These are phyloP conservation scores for Primulina tabacum DNA, from an alignment of 257 asterid species.

Conservation along the genomic window DNA sequence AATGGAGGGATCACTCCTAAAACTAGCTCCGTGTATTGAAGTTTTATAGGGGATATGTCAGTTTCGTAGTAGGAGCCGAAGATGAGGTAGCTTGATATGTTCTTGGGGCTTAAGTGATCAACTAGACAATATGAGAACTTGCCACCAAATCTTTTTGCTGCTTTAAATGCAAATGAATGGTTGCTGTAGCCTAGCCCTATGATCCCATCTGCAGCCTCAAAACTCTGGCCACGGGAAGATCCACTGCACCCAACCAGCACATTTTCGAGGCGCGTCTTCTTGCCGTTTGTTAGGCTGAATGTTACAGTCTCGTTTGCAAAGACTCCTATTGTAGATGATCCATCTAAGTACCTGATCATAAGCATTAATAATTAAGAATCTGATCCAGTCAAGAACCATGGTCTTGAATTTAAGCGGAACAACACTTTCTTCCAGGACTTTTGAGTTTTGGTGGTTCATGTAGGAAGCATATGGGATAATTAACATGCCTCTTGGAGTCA, in stretches of 20 bases:
- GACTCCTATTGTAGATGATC: conserved; percentile 44
- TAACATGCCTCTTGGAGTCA: background rate
- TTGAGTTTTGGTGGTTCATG: background rate
- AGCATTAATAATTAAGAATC: background rate
- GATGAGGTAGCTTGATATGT: conserved; percentile 43
- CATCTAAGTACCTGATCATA: conserved; percentile 47
- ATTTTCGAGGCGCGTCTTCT: conserved; percentile 28
- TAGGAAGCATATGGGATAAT: background rate
- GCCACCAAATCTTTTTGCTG: conserved; percentile 39
- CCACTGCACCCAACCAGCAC: conserved; percentile 52
- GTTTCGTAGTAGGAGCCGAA: conserved; percentile 36
- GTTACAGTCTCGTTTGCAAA: conserved; percentile 50
- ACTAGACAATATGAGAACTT: conserved; percentile 64
- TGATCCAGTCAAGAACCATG: background rate
- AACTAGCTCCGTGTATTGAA: conserved; percentile 45
- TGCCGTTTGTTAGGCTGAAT: conserved; percentile 32
- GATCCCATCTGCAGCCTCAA: conserved; percentile 43
- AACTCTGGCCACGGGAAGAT: conserved; percentile 31
- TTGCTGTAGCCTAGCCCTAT: conserved; percentile 60
- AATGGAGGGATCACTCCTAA: conserved; percentile 42
- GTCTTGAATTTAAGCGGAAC: background rate
- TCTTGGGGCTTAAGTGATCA: conserved; percentile 50
- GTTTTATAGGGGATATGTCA: background rate
- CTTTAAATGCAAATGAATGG: conserved; percentile 41
- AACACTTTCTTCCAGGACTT: background rate